Percentiles rank a stretch among this genome's conserved stretches.
Conservation (phyloP, 306 rosid species). For the Senna tora region DNA sequence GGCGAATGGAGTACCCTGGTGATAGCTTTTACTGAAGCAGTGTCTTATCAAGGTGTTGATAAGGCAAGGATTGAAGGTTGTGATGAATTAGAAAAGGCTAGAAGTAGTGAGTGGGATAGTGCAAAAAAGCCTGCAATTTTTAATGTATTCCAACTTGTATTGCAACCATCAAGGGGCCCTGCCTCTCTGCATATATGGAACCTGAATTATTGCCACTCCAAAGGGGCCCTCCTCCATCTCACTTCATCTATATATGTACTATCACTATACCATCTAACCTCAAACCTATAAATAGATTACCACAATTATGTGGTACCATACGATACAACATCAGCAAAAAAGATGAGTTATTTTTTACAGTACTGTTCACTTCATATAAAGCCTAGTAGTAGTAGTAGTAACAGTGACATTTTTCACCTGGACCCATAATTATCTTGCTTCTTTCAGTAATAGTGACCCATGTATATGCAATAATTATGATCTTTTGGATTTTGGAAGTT, state of each 20-base stretch:
- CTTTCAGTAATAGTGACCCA: conserved; percentile 19
- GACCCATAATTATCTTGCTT: conserved; percentile 19
- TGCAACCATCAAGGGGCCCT: conserved; percentile 47
- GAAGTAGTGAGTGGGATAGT: conserved; percentile 48
- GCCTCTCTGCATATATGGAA: conserved; percentile 34
- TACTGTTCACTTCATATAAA: background rate
- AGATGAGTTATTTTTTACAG: conserved; percentile 12
- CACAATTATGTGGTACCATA: background rate
- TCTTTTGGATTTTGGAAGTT: conserved; percentile 39
- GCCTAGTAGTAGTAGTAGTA: background rate
- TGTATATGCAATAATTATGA: conserved; percentile 28
- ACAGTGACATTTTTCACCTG: conserved; percentile 16
- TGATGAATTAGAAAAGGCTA: conserved; percentile 37
- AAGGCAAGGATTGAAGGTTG: conserved; percentile 40
- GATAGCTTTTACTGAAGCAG: conserved; percentile 17
- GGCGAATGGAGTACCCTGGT: conserved; percentile 36
- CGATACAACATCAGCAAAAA: conserved; percentile 17
- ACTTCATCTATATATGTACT: too few species aligned
- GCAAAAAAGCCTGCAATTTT: conserved; percentile 53
- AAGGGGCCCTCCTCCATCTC: conserved; percentile 25
- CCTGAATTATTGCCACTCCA: conserved; percentile 43
- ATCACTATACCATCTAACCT: too few species aligned
- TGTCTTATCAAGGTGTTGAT: conserved; percentile 39
- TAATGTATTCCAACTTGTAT: conserved; percentile 51
- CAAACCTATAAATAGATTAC: too few species aligned